phyloP scores from a whole-genome alignment of 2,329 filamentous ascomycete species.

The Calonectria pseudoturangicola region DNA sequence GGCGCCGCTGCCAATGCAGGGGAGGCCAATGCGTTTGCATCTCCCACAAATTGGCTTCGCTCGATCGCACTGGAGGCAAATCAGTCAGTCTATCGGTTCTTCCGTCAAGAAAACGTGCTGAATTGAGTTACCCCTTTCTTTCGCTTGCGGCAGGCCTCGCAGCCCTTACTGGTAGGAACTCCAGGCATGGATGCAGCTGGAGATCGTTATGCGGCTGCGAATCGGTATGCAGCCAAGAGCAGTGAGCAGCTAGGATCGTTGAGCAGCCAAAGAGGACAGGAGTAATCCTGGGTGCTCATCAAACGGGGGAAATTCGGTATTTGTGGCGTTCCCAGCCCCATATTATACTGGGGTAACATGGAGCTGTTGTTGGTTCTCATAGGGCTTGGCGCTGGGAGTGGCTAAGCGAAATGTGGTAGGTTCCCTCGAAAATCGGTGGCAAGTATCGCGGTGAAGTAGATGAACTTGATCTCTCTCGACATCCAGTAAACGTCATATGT shows the following conservation, averaged over 20 bases:
- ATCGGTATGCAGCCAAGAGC: too few relatives aligned
- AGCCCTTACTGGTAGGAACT: not conserved
- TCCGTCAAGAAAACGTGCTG: not conserved
- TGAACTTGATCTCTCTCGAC: too few relatives aligned
- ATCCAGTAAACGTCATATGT: too few relatives aligned
- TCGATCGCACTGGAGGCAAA: not conserved
- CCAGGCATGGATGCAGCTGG: not conserved
- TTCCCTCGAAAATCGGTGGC: too few relatives aligned
- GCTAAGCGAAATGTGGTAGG: too few relatives aligned
- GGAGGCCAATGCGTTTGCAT: slow-evolving; percentile 7
- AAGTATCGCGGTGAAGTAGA: too few relatives aligned
- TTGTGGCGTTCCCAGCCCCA: not conserved
- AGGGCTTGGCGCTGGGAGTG: too few relatives aligned
- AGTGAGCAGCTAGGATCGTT: not conserved
- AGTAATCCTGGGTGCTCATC: not conserved
- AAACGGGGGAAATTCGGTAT: not conserved
- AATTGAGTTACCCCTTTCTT: slow-evolving; percentile 3
- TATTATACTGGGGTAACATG: too few relatives aligned
- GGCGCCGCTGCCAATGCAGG: not conserved
- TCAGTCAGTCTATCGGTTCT: not conserved
- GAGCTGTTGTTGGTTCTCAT: too few relatives aligned
- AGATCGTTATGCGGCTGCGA: not conserved
- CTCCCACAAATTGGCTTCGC: not conserved
- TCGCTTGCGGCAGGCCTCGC: not conserved
- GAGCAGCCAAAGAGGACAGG: not conserved